Base-by-base conservation (phyloP, 768 basidiomycete genomes). In the Phaffia australis region DNA sequence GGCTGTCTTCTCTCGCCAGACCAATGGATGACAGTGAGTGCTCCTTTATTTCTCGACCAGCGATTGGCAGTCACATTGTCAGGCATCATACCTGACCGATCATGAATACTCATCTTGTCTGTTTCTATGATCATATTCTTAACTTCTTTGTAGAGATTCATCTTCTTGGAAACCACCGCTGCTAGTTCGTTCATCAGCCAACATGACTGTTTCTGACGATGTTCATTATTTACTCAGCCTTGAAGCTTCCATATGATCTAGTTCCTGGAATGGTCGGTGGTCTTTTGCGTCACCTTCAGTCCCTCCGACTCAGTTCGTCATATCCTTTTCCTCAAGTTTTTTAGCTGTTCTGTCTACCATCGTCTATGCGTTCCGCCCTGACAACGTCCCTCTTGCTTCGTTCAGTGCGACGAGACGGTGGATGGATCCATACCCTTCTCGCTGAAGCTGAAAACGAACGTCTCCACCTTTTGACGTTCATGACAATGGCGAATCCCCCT, bases 381-480 rank as follows among this genome's bases (percentile, higher is more conserved):
- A 47, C 82, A 95, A 35, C 95, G 98, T 78, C 80, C 98, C 46
- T 82, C 51, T 91, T 89, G 75, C 80, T 99, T 50, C 84, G 95
- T 49, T 79, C 92, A 47, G 88, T 83, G 80, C 77, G 79, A 71
- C 79, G 82, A 66, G 82, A 83, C 71, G 80, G 79, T 30, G 81
- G 83, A 48, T 92, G 91, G 91, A 95, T 95, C 70, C 89, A 92
- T 75, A 93, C 90, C 7, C 83, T 90, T 54, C 79, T 95, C 21
- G 87, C 91, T 74, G 94, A 67, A 29, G 64, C 56, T 14, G 56
- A 64, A 25, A 64, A 64, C 46, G 63, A 99, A 78, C 81, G 94
- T 47, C 94, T 95, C 89, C 91, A 94, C 76, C 80, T 93, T 61
- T 87, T 93, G 87, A 95, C 93, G 1, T 99, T 98, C 79, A 89